Percentiles rank a stretch among this genome's conserved stretches.
Evolutionary conservation across 2,329 filamentous ascomycete genomes (phyloP).

Genomic region (Colletotrichum sp.): DNA sequence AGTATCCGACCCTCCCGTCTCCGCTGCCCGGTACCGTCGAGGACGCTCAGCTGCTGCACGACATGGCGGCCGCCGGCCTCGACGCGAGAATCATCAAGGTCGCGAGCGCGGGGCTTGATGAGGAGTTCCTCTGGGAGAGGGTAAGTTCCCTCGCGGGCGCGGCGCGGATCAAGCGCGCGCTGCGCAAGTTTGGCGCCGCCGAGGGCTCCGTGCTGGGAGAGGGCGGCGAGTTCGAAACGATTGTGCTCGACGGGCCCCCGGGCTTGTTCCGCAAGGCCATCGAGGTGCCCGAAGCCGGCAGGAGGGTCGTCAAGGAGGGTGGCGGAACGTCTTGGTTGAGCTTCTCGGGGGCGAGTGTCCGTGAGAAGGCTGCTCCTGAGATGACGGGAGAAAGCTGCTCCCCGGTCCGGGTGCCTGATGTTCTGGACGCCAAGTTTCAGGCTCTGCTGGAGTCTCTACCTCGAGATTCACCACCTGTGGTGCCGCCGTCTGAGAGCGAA

Average conservation of each 20-base stretch:
- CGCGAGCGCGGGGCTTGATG: constrained; percentile 86
- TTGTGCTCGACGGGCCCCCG: constrained; percentile 81
- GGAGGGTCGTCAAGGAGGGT: constrained; percentile 65
- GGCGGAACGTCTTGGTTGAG: constrained; percentile 80
- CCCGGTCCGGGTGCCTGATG: constrained; percentile 60
- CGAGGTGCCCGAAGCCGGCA: constrained; percentile 59
- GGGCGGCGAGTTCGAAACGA: constrained; percentile 94
- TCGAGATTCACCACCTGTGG: not conserved
- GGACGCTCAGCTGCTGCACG: constrained; percentile 70
- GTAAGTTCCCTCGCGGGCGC: constrained; percentile 65
- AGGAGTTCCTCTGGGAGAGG: constrained; percentile 80
- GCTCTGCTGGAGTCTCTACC: constrained; percentile 40
- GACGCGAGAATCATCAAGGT: constrained; percentile 96
- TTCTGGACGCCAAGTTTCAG: constrained; percentile 70
- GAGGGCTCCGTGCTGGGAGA: constrained; percentile 83
- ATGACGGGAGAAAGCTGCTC: not conserved
- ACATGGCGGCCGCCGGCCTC: constrained; percentile 80
- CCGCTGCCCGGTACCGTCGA: constrained; percentile 35
- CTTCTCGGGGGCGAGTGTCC: constrained; percentile 62
- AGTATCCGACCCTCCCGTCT: constrained; percentile 77
- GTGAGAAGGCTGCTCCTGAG: constrained; percentile 39
- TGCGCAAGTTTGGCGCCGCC: constrained; percentile 70
- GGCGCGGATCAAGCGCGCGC: constrained; percentile 53
- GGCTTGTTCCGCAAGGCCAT: constrained; percentile 77
- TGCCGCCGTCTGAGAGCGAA: not conserved